A percentile compares a stretch with the other conserved stretches of the same genome.
These are phyloP conservation scores for Phellopilus nigrolimitatus DNA, from an alignment of 1,284 basidiomycete species.

Conservation along the genomic window DNA sequence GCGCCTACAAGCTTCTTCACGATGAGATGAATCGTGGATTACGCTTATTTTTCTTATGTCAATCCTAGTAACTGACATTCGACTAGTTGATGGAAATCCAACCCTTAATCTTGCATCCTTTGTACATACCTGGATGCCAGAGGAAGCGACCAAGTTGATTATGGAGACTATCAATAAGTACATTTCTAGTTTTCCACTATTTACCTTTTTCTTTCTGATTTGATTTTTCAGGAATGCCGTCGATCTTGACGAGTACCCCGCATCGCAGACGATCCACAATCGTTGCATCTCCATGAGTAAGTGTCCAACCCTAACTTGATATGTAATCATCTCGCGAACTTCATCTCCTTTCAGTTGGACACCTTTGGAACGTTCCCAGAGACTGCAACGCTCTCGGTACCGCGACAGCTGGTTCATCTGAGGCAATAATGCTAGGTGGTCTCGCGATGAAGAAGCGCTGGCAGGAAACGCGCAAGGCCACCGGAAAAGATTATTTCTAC, in stretches of 20 bases:
- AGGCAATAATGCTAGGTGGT: slow-evolving; percentile 74
- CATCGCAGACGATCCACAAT: slow-evolving; percentile 50
- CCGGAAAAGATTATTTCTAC: slow-evolving; percentile 56
- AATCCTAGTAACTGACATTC: background rate
- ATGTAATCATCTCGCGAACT: too few species aligned
- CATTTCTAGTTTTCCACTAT: background rate
- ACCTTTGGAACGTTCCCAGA: slow-evolving; percentile 69
- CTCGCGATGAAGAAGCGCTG: slow-evolving; percentile 72
- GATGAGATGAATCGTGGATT: slow-evolving; percentile 44
- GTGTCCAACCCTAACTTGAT: too few species aligned
- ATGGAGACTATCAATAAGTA: slow-evolving; percentile 59
- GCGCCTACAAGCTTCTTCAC: slow-evolving; percentile 56
- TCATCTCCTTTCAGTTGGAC: too few species aligned
- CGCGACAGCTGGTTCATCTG: slow-evolving; percentile 68
- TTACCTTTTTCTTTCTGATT: too few species aligned
- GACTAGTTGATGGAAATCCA: slow-evolving; percentile 57
- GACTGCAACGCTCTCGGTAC: slow-evolving; percentile 55
- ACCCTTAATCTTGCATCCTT: slow-evolving; percentile 60
- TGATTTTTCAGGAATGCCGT: slow-evolving; percentile 41
- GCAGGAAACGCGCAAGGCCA: slow-evolving; percentile 62
- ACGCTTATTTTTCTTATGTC: background rate
- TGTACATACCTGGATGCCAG: slow-evolving; percentile 58
- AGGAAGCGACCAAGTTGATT: slow-evolving; percentile 50
- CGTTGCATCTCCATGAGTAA: slow-evolving; percentile 55
- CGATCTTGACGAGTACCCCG: slow-evolving; percentile 71